Conservation (phyloP, 2,329 filamentous ascomycete genomes). For the Volutella citrinella region DNA sequence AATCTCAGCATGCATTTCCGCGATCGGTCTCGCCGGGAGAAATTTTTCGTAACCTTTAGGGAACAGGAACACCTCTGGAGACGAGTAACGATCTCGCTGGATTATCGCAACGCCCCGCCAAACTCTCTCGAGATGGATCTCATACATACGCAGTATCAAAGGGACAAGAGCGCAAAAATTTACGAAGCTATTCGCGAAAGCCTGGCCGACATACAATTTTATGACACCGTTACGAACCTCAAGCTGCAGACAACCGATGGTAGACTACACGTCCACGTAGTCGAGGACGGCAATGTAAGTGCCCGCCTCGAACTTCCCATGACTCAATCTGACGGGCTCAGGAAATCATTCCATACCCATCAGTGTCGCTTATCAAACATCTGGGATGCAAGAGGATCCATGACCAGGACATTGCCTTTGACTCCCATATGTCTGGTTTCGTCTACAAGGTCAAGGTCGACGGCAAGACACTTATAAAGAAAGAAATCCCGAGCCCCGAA, state of each 20-base stretch:
- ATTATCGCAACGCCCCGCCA: constrained; percentile 77
- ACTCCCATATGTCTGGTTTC: constrained; percentile 92
- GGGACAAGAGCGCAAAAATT: constrained; percentile 89
- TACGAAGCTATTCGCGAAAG: constrained; percentile 94
- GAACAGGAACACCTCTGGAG: constrained; percentile 77
- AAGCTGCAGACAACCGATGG: constrained; percentile 88
- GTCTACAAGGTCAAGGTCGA: constrained; percentile 86
- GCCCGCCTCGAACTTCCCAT: neutral
- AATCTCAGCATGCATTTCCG: constrained; percentile 98
- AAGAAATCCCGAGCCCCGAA: constrained; percentile 94
- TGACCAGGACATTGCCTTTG: constrained; percentile 77
- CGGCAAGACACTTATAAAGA: constrained; percentile 78
- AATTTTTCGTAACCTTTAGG: constrained; percentile 96
- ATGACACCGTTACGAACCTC: constrained; percentile 91
- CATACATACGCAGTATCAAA: constrained; percentile 72
- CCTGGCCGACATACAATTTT: constrained; percentile 90
- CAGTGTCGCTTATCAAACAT: constrained; percentile 69
- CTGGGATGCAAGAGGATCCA: constrained; percentile 61
- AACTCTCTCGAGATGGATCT: constrained; percentile 86
- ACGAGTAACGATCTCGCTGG: constrained; percentile 86
- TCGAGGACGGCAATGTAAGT: constrained; percentile 83
- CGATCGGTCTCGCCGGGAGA: constrained; percentile 88
- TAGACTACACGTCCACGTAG: constrained; percentile 90
- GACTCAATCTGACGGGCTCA: constrained; percentile 26
- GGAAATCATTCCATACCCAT: constrained; percentile 88